These are phyloP conservation scores for Xylaria hypoxylon DNA, from an alignment of 2,329 filamentous ascomycete genomes.

Conservation along the genomic window DNA sequence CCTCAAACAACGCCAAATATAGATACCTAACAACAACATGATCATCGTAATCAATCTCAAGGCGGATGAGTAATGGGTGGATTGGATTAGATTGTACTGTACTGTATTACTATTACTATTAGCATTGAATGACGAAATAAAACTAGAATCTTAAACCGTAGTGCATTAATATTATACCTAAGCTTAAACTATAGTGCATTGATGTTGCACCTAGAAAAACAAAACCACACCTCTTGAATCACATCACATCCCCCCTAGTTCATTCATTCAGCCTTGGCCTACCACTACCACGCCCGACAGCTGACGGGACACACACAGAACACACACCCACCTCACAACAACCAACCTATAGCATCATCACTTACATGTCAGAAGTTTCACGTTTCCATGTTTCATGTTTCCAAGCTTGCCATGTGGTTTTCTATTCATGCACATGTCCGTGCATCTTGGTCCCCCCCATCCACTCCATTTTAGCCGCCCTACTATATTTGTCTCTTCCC, in stretches of 20 bases:
- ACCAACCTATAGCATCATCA: constrained; percentile 33
- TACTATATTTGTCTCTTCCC: constrained; percentile 38
- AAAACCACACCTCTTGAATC: background rate
- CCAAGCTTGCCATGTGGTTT: constrained; percentile 38
- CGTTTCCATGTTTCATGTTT: constrained; percentile 39
- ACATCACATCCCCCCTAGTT: no score
- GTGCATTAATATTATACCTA: background rate
- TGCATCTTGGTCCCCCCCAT: constrained; percentile 15
- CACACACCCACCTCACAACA: constrained; percentile 7
- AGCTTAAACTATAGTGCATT: background rate
- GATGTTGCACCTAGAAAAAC: constrained; percentile 1
- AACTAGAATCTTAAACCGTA: background rate
- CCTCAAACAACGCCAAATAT: constrained; percentile 20
- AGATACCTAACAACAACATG: constrained; percentile 20
- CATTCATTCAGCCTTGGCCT: background rate
- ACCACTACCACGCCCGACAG: background rate
- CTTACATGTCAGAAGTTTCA: constrained; percentile 28
- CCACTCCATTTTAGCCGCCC: constrained; percentile 36
- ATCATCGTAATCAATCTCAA: constrained; percentile 3
- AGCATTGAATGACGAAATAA: constrained; percentile 8
- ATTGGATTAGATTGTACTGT: constrained; percentile 1
- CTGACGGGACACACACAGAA: background rate
- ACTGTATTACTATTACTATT: constrained; percentile 18
- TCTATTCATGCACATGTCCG: constrained; percentile 4
- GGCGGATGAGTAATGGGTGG: background rate